phyloP scores from a whole-genome alignment of 2,329 filamentous ascomycete genomes.

The Pyrenochaeta sp. region DNA sequence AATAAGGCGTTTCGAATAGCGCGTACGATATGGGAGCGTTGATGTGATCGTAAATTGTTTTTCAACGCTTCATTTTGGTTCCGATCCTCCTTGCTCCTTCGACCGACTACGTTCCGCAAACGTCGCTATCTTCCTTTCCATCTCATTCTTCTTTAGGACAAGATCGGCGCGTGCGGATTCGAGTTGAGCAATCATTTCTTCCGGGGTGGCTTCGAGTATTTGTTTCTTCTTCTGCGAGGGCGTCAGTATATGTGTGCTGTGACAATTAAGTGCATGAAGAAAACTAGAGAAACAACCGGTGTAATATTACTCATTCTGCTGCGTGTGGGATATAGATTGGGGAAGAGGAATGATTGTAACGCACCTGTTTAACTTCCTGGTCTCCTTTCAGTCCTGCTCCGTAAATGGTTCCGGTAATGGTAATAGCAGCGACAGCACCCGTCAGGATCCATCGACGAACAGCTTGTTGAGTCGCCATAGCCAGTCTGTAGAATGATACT shows the following conservation, averaged over 20 bases:
- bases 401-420: conserved; percentile 65
- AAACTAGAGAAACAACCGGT: neutral
- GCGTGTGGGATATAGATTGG: neutral
- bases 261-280: neutral
- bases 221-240: conserved; percentile 54
- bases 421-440: conserved; percentile 63
- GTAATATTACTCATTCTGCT: neutral
- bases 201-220: conserved; percentile 59
- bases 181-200: conserved; percentile 65
- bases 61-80: conserved; percentile 17
- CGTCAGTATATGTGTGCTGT: neutral
- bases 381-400: conserved; percentile 67
- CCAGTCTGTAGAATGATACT: neutral
- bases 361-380: conserved; percentile 62
- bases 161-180: conserved; percentile 60
- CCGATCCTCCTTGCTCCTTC: conserved; percentile 18
- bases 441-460: conserved; percentile 63
- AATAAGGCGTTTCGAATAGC: neutral
- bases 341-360: conserved; percentile 7
- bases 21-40: neutral
- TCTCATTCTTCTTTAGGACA: conserved; percentile 58
- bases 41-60: neutral
- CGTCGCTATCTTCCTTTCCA: conserved; percentile 64
- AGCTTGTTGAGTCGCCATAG: conserved; percentile 37
- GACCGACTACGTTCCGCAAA: conserved; percentile 27